Evolutionary conservation across 139 green algal genomes (phyloP).

Genomic region (Zygnema circumcarinatum): DNA sequence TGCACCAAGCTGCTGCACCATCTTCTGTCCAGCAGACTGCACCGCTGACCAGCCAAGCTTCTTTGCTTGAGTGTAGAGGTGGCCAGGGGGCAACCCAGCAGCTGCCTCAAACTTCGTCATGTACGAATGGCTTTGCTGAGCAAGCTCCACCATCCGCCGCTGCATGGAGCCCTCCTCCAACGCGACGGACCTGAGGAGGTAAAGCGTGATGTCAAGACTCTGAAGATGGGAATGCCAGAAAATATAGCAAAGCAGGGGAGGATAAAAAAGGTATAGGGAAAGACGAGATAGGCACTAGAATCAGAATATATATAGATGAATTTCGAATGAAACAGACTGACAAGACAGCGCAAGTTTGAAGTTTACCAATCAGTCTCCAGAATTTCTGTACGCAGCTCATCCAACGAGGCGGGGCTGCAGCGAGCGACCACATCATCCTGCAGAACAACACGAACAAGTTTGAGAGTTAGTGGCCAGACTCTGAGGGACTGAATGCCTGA

Average conservation of each 20-base stretch:
- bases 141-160: not conserved
- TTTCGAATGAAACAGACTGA: no score
- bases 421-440: conserved; percentile 49
- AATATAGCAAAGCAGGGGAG: not conserved
- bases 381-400: conserved; percentile 43
- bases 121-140: not conserved
- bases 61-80: conserved; percentile 14
- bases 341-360: no score
- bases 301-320: no score
- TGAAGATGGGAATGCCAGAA: not conserved
- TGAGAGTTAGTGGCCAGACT: no score
- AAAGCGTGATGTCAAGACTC: not conserved
- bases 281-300: not conserved
- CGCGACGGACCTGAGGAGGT: conserved; percentile 1
- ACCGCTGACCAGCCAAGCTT: conserved; percentile 13
- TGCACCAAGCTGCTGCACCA: not conserved
- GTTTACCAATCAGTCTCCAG: conserved; percentile 41
- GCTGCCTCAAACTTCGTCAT: not conserved
- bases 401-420: conserved; percentile 7
- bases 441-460: no score
- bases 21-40: not conserved
- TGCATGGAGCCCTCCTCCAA: conserved; percentile 3
- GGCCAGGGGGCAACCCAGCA: not conserved
- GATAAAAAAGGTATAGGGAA: not conserved
- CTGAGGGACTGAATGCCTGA: no score